Evolutionary conservation across 495 filamentous ascomycete species (phyloP), one percentile per base, ranked within the genome.

Genomic region (Aspergillus affinis): DNA sequence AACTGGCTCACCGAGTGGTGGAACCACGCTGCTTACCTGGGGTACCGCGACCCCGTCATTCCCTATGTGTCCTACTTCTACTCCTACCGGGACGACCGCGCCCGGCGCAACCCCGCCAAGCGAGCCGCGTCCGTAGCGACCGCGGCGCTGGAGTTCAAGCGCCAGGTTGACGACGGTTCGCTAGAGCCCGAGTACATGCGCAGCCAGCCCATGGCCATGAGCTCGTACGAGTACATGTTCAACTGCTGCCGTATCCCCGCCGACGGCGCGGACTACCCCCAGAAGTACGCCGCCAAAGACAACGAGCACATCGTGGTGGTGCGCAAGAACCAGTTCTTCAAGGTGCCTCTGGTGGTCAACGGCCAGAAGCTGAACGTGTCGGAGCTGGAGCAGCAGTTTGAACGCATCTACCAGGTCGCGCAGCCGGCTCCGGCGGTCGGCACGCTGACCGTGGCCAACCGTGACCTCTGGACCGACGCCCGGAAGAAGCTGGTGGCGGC

Each of bases 61-160:
- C 95, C 95, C 57, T 99, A 98, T 72, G 95, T 99, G 64, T 96
- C 91, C 72, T 99, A 99, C 82, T 99, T 99, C 78, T 99, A 99
- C 80, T 96, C 92, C 41, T 93, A 97, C 82, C 85, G 89, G 56
- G 95, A 99, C 73, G 95, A 99, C 72, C 87, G 92, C 53, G 82
- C 88, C 67, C 86, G 93, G 57, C 87, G 92, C 41, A 82, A 96
- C 77, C 95, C 94, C 4, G 89, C 88, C 58, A 93, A 94, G 80
- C 89, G 95, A 58, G 95, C 95, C 15, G 95, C 95, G 0, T 92
- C 92, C 49, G 86, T 99, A 63, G 86, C 90, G 2, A 90, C 89
- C 12, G 90, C 90, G 3, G 86, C 86, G 5, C 83, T 99, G 44
- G 89, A 93, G 70, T 98, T 99, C 84, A 96, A 96, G 83, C 88